phyloP scores from a whole-genome alignment of 176 grass and related monocot species.

The Eragrostis nindensis region DNA sequence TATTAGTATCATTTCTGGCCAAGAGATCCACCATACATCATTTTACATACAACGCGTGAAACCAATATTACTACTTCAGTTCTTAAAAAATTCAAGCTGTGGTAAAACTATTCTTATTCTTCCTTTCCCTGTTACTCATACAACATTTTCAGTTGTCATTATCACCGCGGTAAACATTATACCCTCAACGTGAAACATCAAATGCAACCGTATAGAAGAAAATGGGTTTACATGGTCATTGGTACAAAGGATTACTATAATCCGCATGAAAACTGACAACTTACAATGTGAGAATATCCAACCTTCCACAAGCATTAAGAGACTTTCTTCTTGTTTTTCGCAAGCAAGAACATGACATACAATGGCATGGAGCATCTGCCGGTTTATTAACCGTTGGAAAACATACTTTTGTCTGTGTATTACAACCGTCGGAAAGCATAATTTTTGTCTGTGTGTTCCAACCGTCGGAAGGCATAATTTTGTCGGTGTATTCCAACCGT shows the following conservation, averaged over 20 bases:
- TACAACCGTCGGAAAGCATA: too few species aligned
- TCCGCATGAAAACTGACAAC: not conserved
- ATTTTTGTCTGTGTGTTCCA: too few species aligned
- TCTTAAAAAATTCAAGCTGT: not conserved
- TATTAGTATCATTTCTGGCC: not conserved
- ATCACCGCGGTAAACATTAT: not conserved
- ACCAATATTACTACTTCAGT: not conserved
- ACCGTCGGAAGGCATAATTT: too few species aligned
- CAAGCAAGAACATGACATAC: slow-evolving; percentile 1
- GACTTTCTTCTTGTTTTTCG: not conserved
- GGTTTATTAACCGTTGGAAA: too few species aligned
- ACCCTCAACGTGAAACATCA: not conserved
- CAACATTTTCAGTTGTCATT: not conserved
- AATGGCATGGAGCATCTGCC: not conserved
- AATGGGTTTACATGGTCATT: not conserved
- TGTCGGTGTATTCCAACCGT: not conserved
- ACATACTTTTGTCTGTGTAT: too few species aligned
- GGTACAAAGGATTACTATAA: not conserved
- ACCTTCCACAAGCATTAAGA: not conserved
- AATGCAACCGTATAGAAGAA: slow-evolving; percentile 17
- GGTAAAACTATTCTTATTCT: not conserved
- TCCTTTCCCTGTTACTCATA: not conserved
- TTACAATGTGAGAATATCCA: slow-evolving; percentile 9
- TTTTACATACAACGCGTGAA: slow-evolving; percentile 12
- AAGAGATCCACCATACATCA: not conserved